Conservation (phyloP, 176 grass and related monocot species). For the Eremochloa ophiuroides region DNA sequence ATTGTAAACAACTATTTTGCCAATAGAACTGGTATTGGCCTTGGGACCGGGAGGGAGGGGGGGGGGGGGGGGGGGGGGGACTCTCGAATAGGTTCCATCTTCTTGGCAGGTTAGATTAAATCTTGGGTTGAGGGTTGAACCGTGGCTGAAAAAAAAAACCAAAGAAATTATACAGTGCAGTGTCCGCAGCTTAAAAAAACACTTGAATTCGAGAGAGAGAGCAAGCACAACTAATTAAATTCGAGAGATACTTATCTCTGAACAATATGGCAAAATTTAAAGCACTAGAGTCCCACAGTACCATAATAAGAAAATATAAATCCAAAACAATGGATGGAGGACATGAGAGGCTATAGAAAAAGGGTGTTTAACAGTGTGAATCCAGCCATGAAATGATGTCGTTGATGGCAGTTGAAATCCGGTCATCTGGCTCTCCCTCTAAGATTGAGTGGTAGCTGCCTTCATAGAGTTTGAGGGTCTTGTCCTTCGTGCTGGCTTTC, state of each 20-base stretch:
- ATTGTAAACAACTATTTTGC: too few relatives aligned
- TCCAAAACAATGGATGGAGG: background rate
- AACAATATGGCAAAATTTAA: background rate
- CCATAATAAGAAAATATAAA: background rate
- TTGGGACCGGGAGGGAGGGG: too few relatives aligned
- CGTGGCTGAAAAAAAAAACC: too few relatives aligned
- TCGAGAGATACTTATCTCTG: background rate
- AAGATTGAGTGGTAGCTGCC: constrained; percentile 72
- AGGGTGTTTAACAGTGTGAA: constrained; percentile 44
- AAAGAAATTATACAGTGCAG: too few relatives aligned
- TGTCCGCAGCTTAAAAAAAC: background rate
- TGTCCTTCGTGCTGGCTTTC: constrained; percentile 68
- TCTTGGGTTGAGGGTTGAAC: too few relatives aligned
- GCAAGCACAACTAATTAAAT: background rate
- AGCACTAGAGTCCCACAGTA: background rate
- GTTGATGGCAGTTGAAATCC: constrained; percentile 61
- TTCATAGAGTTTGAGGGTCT: constrained; percentile 87
- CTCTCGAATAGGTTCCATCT: too few relatives aligned
- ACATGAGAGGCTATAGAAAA: background rate
- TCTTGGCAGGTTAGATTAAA: too few relatives aligned
- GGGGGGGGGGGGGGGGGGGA: too few relatives aligned
- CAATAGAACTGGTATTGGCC: too few relatives aligned
- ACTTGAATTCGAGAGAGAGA: background rate
- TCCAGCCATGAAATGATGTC: constrained; percentile 92
- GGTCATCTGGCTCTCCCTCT: constrained; percentile 82